Base-by-base conservation (phyloP, 2,329 filamentous ascomycete species). In the Botrytis elliptica region DNA sequence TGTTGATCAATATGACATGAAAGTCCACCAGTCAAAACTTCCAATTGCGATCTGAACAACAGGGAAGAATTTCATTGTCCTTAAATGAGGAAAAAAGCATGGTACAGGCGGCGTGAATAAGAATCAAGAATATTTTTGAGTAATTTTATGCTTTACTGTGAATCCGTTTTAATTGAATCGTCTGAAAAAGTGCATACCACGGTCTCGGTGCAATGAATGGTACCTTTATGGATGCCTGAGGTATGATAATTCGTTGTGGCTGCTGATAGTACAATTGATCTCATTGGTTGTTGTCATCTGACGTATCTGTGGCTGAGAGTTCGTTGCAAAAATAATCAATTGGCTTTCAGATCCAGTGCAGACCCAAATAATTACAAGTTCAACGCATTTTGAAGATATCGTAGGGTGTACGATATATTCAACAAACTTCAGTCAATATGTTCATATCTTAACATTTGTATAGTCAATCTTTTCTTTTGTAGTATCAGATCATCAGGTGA, bases 1-100 rank as follows among this genome's bases (percentile, higher is more conserved):
- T 79, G 42, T 73, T 79, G 55, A 40, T 70, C 6, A 77, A 78
- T 25, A 78, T 79, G 76, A 60, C 42, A 49, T 74, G 38, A 74
- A 29, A 64, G 49, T 33, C 4, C 33, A 33, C 33, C 33, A 33
- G 33, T n/a, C n/a, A 64, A 33, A 25, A 40, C 52, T 29, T 57
- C n/a, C 52, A 40, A 5, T 20, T 65, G 2, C 25, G 40, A 29
- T 14, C 1, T 60, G 8, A 60, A 20, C 22, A 9, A 4, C 7
- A 12, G 52, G 29, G 44, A 29, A 36, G 22, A 3, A 20, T 6
- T 57, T 40, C 22, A 18, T 42, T 40, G 14, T 42, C 7, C 16
- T 52, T 36, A 25, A 2, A 22, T 10, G 22, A 33, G 22, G 33
- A 64, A 38, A 6, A 22, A 38, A 18, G 7, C 4, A 4, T 25